Evolutionary conservation across 495 filamentous ascomycete genomes (phyloP), one percentile per base, ranked within the genome.

Genomic region (Podospora anserina): DNA sequence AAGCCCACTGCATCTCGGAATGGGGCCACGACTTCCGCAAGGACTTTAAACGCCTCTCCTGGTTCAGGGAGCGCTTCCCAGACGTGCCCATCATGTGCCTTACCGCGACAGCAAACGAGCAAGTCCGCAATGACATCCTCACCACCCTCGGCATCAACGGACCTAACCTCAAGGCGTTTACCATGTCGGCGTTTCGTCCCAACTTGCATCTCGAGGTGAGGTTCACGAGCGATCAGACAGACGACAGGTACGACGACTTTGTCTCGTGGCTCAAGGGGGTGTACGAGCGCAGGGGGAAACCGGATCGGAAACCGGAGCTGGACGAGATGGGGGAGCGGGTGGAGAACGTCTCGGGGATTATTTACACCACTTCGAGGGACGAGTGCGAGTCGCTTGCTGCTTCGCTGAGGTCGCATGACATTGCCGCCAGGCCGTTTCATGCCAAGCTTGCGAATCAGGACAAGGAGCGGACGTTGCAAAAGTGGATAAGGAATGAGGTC

Each of bases 1-100:
- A 98, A 80, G 94, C 94, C 16, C 94, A 98, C 76, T 97, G 94
- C 76, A 97, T 98, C 70, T 94, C 90, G 11, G 94, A 98, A 88
- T 98, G 94, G 94, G 94, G 94, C 19, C 94, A 98, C 76, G 94
- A 98, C 77, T 98, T 98, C 74, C 90, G 94, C n/a, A 91, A 90
- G 19, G 89, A 92, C 39, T 97, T 97, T 79, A 92, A 92, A 71
- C 85, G 89, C 27, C 85, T 98, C n/a, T 88, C 88, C 6, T 97
- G 91, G 88, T 96, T 98, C 81, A 92, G 90, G 68, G 82, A 85
- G 30, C 87, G 87, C 23, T 91, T 92, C 68, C 93, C 93, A 0
- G 82, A 89, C 30, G 91, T 97, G 0, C 93, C 94, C 26, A 89
- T 97, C 34, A 96, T 93, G 70, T 94, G 92, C 61, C 84, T 96